Evolutionary conservation across 331 rosid genomes (phyloP).

Genomic region (Stylosanthes scabra): DNA sequence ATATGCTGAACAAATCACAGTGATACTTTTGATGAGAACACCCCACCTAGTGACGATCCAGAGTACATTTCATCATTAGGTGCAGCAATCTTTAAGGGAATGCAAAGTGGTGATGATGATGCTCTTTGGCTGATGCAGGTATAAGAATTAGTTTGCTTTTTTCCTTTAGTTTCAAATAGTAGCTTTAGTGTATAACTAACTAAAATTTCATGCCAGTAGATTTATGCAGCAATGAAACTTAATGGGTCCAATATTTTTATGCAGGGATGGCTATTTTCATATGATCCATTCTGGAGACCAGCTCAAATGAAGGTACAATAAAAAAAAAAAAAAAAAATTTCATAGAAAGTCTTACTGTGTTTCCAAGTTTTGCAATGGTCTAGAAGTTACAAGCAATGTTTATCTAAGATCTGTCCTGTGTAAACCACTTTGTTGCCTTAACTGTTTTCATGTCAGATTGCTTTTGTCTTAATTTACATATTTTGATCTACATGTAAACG

Average conservation of each 20-base stretch:
- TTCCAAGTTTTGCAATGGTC: not conserved
- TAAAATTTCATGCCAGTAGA: constrained; percentile 25
- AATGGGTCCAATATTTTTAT: constrained; percentile 22
- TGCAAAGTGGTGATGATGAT: constrained; percentile 73
- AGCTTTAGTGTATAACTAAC: constrained; percentile 19
- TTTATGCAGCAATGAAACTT: constrained; percentile 31
- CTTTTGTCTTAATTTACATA: not conserved
- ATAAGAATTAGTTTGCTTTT: constrained; percentile 8
- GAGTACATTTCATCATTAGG: constrained; percentile 77
- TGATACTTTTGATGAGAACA: constrained; percentile 87
- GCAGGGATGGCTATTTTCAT: constrained; percentile 84
- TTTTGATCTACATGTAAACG: too few relatives aligned
- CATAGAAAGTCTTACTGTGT: not conserved
- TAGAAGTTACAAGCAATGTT: not conserved
- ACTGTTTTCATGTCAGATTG: constrained; percentile 2
- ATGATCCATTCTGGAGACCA: constrained; percentile 90
- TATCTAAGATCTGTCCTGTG: constrained; percentile 21
- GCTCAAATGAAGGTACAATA: constrained; percentile 70
- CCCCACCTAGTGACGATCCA: constrained; percentile 80
- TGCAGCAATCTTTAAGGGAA: constrained; percentile 68
- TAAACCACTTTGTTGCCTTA: constrained; percentile 7
- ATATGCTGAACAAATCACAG: constrained; percentile 51
- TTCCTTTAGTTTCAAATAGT: constrained; percentile 10
- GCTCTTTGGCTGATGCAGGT: constrained; percentile 94
- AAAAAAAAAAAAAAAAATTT: too few relatives aligned